phyloP scores from a whole-genome alignment of 441 rosid species.

The Cnidoscolus chayamansa region DNA sequence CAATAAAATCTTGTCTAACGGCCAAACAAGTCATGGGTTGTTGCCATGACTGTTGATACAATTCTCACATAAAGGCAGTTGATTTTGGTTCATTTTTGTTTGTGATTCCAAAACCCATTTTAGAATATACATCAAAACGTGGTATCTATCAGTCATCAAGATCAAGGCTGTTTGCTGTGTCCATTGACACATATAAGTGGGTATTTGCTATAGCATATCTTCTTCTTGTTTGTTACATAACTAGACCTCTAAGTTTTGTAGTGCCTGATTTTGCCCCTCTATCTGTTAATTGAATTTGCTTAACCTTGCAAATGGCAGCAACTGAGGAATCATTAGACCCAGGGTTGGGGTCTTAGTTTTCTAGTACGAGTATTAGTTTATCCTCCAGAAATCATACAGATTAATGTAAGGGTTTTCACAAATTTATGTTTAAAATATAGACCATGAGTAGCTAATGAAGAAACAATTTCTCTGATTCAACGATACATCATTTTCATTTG shows the following conservation, averaged over 20 bases:
- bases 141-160: background rate
- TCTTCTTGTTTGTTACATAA: background rate
- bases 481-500: too few relatives aligned
- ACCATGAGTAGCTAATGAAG: background rate
- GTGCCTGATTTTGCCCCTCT: background rate
- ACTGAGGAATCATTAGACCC: background rate
- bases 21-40: background rate
- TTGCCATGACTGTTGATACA: background rate
- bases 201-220: background rate
- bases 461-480: too few relatives aligned
- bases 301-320: background rate
- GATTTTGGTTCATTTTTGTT: background rate
- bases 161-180: background rate
- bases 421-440: background rate
- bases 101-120: background rate
- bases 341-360: background rate
- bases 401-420: background rate
- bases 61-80: background rate
- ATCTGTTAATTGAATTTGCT: background rate
- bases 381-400: background rate
- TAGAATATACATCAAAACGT: background rate
- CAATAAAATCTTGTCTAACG: background rate
- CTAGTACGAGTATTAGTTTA: background rate
- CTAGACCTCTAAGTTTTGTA: background rate
- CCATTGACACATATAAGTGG: background rate